phyloP scores from a whole-genome alignment of 345 rosid species.

The Eucalyptus pauciflora region DNA sequence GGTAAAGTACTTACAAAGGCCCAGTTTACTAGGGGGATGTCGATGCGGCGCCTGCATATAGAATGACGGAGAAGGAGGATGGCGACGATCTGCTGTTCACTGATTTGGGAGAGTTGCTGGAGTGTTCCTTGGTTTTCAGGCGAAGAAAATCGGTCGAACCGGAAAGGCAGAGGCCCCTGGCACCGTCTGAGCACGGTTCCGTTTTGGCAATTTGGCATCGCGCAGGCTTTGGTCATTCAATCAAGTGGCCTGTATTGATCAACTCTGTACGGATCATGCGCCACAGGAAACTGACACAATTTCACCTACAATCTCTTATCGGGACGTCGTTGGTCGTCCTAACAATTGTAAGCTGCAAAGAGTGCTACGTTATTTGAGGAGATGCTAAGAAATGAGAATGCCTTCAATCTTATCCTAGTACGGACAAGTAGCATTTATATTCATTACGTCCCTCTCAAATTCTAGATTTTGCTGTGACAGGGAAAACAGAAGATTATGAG shows the following conservation, averaged over 20 bases:
- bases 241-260: neutral
- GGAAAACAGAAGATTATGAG: neutral
- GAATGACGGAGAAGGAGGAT: neutral
- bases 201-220: neutral
- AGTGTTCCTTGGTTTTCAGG: slow-evolving; percentile 43
- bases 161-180: neutral
- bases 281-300: neutral
- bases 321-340: neutral
- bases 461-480: neutral
- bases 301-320: neutral
- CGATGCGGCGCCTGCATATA: neutral
- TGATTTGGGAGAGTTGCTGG: slow-evolving; percentile 55
- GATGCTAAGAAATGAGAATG: neutral
- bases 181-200: neutral
- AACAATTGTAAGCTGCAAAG: neutral
- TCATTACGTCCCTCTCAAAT: neutral
- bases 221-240: neutral
- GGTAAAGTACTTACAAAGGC: slow-evolving; percentile 2
- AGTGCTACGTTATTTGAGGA: neutral
- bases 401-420: neutral
- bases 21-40: slow-evolving; percentile 14
- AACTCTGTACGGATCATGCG: neutral
- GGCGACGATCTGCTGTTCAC: neutral
- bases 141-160: neutral
- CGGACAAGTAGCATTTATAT: neutral